Percentiles rank a stretch among this genome's conserved stretches.
Conservation (phyloP, 1,284 basidiomycete species). For the Moesziomyces aphidis region DNA sequence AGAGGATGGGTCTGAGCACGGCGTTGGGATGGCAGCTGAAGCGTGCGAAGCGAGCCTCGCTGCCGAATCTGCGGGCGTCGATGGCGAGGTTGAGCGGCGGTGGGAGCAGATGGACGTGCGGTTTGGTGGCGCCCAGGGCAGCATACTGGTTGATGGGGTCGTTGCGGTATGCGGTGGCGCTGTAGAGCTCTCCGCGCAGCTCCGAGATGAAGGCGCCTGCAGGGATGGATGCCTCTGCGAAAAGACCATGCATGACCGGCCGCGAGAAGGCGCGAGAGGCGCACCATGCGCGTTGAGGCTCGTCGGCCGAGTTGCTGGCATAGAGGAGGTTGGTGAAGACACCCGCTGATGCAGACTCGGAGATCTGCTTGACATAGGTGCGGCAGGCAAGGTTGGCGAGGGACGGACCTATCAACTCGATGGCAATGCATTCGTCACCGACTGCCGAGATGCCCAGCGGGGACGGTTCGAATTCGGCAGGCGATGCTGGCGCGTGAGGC, state of each 20-base stretch:
- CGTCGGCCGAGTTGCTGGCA: slow-evolving; percentile 43
- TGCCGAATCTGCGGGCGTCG: slow-evolving; percentile 84
- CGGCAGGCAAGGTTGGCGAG: slow-evolving; percentile 41
- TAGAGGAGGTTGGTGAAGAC: slow-evolving; percentile 61
- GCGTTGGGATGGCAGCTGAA: slow-evolving; percentile 91
- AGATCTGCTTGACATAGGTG: slow-evolving; percentile 61
- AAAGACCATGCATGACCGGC: slow-evolving; percentile 69
- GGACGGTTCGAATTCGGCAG: slow-evolving; percentile 7
- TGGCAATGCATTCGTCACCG: slow-evolving; percentile 59
- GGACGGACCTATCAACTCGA: slow-evolving; percentile 47
- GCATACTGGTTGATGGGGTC: slow-evolving; percentile 73
- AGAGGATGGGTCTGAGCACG: slow-evolving; percentile 81
- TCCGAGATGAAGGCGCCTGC: slow-evolving; percentile 68
- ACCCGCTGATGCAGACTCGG: slow-evolving; percentile 58
- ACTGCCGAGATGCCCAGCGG: slow-evolving; percentile 44
- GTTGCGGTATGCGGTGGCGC: slow-evolving; percentile 65
- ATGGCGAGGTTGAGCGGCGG: slow-evolving; percentile 83
- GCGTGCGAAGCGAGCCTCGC: slow-evolving; percentile 79
- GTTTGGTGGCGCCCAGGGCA: slow-evolving; percentile 72
- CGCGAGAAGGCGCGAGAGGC: slow-evolving; percentile 67
- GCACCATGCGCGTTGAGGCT: slow-evolving; percentile 68
- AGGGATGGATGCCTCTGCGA: slow-evolving; percentile 67
- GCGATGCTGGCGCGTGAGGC: slow-evolving; percentile 17
- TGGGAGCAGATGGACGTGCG: slow-evolving; percentile 82
- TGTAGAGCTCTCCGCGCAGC: slow-evolving; percentile 66